These are phyloP conservation scores for Erysimum cheiri DNA, from an alignment of 441 rosid species.

Conservation along the genomic window DNA sequence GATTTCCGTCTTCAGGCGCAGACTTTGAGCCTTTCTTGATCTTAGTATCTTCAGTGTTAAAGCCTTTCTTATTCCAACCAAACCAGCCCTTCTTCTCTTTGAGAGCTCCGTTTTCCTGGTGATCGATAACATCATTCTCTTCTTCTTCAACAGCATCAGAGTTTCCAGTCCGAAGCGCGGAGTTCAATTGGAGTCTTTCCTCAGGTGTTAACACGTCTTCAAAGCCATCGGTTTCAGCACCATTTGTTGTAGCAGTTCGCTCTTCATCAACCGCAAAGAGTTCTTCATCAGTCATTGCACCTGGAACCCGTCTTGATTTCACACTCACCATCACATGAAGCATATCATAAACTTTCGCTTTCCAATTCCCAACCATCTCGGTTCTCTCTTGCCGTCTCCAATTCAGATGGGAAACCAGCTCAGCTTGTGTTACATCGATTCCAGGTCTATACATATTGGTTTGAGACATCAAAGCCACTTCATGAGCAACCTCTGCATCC, in stretches of 20 bases:
- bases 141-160: conserved; percentile 72
- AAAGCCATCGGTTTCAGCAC: conserved; percentile 69
- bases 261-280: conserved; percentile 89
- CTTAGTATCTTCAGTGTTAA: conserved; percentile 81
- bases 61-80: conserved; percentile 91
- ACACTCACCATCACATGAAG: conserved; percentile 98
- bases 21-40: conserved; percentile 76
- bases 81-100: conserved; percentile 98
- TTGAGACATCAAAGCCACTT: conserved; percentile 95
- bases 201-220: conserved; percentile 89
- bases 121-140: conserved; percentile 59
- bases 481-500: conserved; percentile 94
- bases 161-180: conserved; percentile 75
- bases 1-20: conserved; percentile 74
- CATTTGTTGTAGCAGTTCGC: conserved; percentile 51
- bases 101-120: conserved; percentile 61
- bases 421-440: conserved; percentile 97
- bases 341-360: conserved; percentile 96
- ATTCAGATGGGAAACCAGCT: conserved; percentile 83
- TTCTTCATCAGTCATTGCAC: conserved; percentile 99
- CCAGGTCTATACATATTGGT: conserved; percentile 99
- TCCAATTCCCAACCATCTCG: conserved; percentile 95
- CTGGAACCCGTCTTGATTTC: conserved; percentile 98
- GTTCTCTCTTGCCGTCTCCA: conserved; percentile 99
- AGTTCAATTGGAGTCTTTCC: conserved; percentile 82